These are phyloP conservation scores for Hericium erinaceus DNA, from an alignment of 768 basidiomycete species.

Conservation along the genomic window DNA sequence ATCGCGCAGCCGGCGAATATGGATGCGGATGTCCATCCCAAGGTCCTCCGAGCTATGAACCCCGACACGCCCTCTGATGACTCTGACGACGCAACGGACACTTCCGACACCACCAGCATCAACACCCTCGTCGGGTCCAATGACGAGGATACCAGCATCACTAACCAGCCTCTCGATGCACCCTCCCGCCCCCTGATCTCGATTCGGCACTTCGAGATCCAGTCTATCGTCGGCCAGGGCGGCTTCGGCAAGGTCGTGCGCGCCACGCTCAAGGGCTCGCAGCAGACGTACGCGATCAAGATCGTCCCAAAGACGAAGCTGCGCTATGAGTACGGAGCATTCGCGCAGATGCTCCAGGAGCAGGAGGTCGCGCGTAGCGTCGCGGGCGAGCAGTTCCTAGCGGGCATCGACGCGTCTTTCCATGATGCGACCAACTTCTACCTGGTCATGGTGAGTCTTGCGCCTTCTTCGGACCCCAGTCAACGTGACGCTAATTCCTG, in stretches of 20 bases:
- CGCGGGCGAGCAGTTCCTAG: slow-evolving; percentile 6
- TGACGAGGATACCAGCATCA: no score
- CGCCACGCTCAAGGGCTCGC: slow-evolving; percentile 10
- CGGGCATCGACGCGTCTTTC: slow-evolving; percentile 18
- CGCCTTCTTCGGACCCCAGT: no score
- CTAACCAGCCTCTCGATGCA: no score
- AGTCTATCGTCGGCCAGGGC: slow-evolving; percentile 1
- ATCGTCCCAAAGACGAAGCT: slow-evolving; percentile 10
- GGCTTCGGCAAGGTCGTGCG: slow-evolving; percentile 13
- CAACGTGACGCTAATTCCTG: no score
- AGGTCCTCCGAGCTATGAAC: no score
- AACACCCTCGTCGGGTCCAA: no score
- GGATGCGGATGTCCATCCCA: no score
- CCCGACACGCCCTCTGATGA: no score
- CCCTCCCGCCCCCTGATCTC: background rate
- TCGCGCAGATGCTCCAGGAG: slow-evolving; percentile 4
- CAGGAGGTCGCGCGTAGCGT: slow-evolving; percentile 4
- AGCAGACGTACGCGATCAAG: slow-evolving; percentile 16
- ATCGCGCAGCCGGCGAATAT: no score
- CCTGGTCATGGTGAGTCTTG: slow-evolving; percentile 15
- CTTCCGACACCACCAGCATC: no score
- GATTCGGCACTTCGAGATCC: background rate
- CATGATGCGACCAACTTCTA: slow-evolving; percentile 15
- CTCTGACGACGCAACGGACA: no score
- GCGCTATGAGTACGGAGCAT: background rate